Evolutionary conservation across 768 basidiomycete genomes (phyloP).

Genomic region (Phanerodontia chrysosporium): DNA sequence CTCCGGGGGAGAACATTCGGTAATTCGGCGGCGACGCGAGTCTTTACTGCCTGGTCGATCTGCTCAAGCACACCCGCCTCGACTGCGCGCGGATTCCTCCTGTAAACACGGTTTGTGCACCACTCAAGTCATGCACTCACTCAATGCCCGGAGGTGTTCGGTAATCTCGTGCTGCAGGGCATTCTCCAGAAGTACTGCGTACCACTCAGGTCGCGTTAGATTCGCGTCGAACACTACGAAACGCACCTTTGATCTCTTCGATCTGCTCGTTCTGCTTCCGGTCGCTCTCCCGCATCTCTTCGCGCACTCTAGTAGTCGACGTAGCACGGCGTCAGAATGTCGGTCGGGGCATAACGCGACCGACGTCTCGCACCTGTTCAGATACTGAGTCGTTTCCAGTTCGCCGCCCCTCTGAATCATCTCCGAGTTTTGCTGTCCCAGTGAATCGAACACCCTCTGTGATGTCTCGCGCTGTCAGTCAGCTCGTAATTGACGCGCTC

Average conservation of each 20-base stretch:
- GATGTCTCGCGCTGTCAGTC: background rate
- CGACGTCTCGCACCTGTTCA: constrained; percentile 33
- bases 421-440: constrained; percentile 42
- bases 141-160: constrained; percentile 40
- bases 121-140: no score
- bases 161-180: constrained; percentile 41
- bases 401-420: constrained; percentile 38
- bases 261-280: constrained; percentile 39
- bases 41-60: constrained; percentile 47
- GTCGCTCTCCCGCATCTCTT: constrained; percentile 41
- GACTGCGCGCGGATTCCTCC: constrained; percentile 30
- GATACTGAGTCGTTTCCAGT: constrained; percentile 34
- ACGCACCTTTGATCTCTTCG: constrained; percentile 46
- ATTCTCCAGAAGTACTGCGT: constrained; percentile 37
- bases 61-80: constrained; percentile 42
- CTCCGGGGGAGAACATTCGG: constrained; percentile 42
- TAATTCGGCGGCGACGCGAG: constrained; percentile 46
- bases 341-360: background rate
- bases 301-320: constrained; percentile 34
- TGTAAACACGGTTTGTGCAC: background rate
- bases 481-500: background rate
- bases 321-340: background rate
- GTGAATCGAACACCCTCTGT: constrained; percentile 41
- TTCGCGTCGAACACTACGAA: background rate
- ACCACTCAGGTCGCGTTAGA: background rate